Base-by-base conservation (phyloP, 176 grass and related monocot species). In the Musa beccarii region DNA sequence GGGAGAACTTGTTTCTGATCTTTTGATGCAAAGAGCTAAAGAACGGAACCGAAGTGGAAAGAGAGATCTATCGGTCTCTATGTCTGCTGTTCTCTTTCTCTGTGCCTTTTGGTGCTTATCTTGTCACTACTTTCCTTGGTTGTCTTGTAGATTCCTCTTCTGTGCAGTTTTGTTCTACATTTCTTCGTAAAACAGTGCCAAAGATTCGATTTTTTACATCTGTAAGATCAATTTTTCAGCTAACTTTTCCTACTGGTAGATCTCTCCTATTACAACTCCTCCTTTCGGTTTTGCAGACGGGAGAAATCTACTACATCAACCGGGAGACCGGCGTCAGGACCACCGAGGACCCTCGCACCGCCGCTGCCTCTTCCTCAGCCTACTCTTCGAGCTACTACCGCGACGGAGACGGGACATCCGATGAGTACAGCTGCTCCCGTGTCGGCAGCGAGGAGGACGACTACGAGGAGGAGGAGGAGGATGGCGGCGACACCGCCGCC, bases 221-320 rank as follows among this genome's bases (percentile, higher is more conserved):
- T 23, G 12, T 12, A 66, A 26, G 22, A 7, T 29, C 2, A 29
- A 68, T 2, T 29, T 14, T 67, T 14, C 20, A 26, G 1, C 28
- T 13, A 66, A 28, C 21, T 11, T 11, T 25, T 66, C 54, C 54
- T 17, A 43, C 34, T 43, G 34, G 34, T 43, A 43, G 64, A 66
- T 11, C 64, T 66, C 21, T 25, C 23, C 21, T 23, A 25, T 66
- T 23, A 12, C 12, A 12, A 66, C 19, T 11, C 10, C 10, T 10
- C 2, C 17, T 53, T 2, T 77, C 9, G 11, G 10, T 14, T n/a
- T 65, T 90, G 83, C 89, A 97, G 93, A 97, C 87, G 55, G 93
- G 90, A 79, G 83, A 92, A 87, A 82, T 97, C 54, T 97, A 97
- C 82, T 97, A 90, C 81, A 86, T 92, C 77, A 97, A 97, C 84